Evolutionary conservation across 1,284 basidiomycete genomes (phyloP).

Genomic region (Trichosporon ovoides): DNA sequence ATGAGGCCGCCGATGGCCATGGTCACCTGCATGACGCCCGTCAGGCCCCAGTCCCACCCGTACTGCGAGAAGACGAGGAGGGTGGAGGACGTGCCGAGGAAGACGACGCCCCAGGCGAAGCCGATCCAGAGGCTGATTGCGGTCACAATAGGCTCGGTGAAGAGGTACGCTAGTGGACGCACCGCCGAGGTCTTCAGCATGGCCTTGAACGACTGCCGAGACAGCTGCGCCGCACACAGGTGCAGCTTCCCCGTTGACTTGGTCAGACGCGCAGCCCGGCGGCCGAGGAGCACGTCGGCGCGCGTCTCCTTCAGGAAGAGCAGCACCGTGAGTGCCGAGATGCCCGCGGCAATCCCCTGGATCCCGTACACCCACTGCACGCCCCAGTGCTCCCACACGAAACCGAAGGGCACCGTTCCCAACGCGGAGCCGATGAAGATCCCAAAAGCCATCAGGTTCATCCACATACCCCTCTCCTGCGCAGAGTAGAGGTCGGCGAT

Average conservation of each 20-base stretch:
- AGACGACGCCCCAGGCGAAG: slow-evolving; percentile 45
- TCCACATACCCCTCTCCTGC: slow-evolving; percentile 45
- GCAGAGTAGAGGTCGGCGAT: slow-evolving; percentile 47
- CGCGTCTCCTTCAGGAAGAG: slow-evolving; percentile 48
- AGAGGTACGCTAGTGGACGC: slow-evolving; percentile 42
- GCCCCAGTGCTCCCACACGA: slow-evolving; percentile 28
- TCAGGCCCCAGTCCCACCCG: slow-evolving; percentile 37
- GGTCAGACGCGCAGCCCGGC: slow-evolving; percentile 44
- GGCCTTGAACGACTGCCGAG: slow-evolving; percentile 35
- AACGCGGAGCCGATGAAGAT: slow-evolving; percentile 45
- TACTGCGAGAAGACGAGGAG: slow-evolving; percentile 39
- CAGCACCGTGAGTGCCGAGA: slow-evolving; percentile 34
- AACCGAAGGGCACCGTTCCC: slow-evolving; percentile 25
- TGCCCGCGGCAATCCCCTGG: slow-evolving; percentile 31
- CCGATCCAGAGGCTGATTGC: slow-evolving; percentile 51
- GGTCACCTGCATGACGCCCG: slow-evolving; percentile 35
- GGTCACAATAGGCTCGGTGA: slow-evolving; percentile 51
- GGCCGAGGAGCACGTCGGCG: slow-evolving; percentile 50
- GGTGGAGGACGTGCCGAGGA: slow-evolving; percentile 34
- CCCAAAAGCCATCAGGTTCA: slow-evolving; percentile 47
- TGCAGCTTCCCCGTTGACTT: slow-evolving; percentile 46
- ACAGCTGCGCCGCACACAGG: slow-evolving; percentile 38
- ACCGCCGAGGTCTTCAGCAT: slow-evolving; percentile 42
- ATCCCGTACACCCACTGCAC: slow-evolving; percentile 41
- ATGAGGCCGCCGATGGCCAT: slow-evolving; percentile 57